Base-by-base conservation (phyloP, 768 basidiomycete genomes). In the Tulasnella sp. region DNA sequence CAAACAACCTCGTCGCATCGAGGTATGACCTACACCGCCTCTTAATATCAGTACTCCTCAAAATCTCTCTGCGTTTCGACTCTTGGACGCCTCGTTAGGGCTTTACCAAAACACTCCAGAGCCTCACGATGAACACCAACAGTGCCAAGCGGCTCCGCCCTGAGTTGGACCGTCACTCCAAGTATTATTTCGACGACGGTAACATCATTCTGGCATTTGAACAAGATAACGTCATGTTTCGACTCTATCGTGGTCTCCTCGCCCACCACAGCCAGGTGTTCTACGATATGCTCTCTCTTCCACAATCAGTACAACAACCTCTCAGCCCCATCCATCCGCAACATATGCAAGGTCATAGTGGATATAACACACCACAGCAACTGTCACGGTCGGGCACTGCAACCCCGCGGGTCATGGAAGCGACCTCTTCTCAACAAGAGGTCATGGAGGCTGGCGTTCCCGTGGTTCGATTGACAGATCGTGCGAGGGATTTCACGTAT, bases 131-230 rank as follows among this genome's bases (percentile, higher is more conserved):
- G 34, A 38, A 38, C 34, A 15, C 34, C 5, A 38, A 38, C 34
- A n/a, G n/a, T n/a, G 34, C 34, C 5, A 38, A 38, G 15, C 34
- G 34, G 15, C 5, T 15, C 5, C 34, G 34, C 15, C 34, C 34
- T 38, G 34, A 38, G 15, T 15, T 53, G 13, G 51, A 53, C 32
- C 41, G 55, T 4, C 58, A 59, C 26, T 26, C 44, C 19, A 41
- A 49, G 4, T 51, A 59, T 15, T 59, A 47, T 24, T 47, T 59
- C 21, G 47, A 59, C 17, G 58, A 59, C 29, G 58, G 58, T 27
- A 59, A 59, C 58, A 59, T 59, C 58, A 29, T 49, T 29, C 32
- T 59, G 17, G 41, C 32, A 1, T 42, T 59, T 21, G 47, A 59
- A 19, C 34, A 38, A 7, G 58, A 51, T 29, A 49, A 32, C 32